Conservation (phyloP, 441 rosid genomes). For the Erodium moschatum region DNA sequence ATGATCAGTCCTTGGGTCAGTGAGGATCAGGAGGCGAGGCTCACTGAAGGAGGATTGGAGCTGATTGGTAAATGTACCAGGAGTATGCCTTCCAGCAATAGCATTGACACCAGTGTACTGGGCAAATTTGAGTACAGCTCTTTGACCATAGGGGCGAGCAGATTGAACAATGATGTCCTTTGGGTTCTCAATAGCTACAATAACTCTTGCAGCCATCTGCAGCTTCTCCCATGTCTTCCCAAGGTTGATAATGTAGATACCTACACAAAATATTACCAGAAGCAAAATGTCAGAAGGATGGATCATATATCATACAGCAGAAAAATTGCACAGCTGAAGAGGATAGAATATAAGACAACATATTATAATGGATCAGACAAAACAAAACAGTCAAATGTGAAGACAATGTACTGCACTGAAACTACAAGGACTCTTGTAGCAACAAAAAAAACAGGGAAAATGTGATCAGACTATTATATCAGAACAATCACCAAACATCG, state of each 20-base stretch:
- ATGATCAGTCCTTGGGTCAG: conserved; percentile 85
- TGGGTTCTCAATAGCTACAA: conserved; percentile 81
- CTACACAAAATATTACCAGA: conserved; percentile 21
- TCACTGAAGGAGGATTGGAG: conserved; percentile 38
- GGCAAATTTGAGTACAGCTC: conserved; percentile 80
- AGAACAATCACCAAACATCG: too few relatives aligned
- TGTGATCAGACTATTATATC: too few relatives aligned
- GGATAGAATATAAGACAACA: too few relatives aligned
- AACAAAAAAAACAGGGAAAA: too few relatives aligned
- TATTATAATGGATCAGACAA: too few relatives aligned
- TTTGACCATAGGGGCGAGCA: conserved; percentile 87
- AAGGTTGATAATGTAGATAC: conserved; percentile 21
- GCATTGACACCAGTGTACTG: conserved; percentile 88
- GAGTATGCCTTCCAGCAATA: conserved; percentile 20
- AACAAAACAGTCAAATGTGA: too few relatives aligned
- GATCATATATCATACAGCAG: too few relatives aligned
- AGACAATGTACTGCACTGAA: too few relatives aligned
- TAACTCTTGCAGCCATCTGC: conserved; percentile 74
- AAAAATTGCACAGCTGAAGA: neutral
- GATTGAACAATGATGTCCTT: conserved; percentile 83
- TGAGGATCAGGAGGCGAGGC: conserved; percentile 79
- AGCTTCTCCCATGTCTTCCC: conserved; percentile 96
- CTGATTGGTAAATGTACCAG: too few relatives aligned
- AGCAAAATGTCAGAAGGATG: neutral
- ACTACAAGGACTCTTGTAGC: too few relatives aligned